phyloP scores from a whole-genome alignment of 805 yeast species.

The Teunomyces cretensis region DNA sequence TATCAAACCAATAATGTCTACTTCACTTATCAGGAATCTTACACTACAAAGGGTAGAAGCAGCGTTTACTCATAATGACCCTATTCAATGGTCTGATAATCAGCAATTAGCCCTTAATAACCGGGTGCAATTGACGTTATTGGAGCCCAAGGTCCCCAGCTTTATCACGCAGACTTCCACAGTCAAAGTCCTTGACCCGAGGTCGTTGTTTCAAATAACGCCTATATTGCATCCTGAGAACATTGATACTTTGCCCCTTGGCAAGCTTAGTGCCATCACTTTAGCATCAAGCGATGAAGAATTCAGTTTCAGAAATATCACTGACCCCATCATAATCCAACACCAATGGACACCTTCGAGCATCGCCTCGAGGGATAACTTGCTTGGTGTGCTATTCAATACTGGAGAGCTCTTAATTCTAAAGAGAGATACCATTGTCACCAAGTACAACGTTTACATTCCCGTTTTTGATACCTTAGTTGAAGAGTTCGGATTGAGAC shows the following conservation, averaged over 20 bases:
- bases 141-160: slow-evolving; percentile 41
- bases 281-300: slow-evolving; percentile 26
- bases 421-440: slow-evolving; percentile 22
- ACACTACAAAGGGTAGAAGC: slow-evolving; percentile 8
- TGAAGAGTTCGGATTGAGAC: slow-evolving; percentile 18
- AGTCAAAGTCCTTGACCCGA: slow-evolving; percentile 18
- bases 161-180: slow-evolving; percentile 14
- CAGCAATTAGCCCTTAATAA: slow-evolving; percentile 37
- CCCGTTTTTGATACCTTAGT: slow-evolving; percentile 28
- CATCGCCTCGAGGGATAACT: slow-evolving; percentile 24
- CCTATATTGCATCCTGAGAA: slow-evolving; percentile 28
- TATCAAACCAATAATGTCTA: background rate
- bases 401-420: slow-evolving; percentile 38
- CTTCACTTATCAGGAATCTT: slow-evolving; percentile 5
- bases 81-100: slow-evolving; percentile 36
- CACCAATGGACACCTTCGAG: slow-evolving; percentile 35
- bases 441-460: slow-evolving; percentile 22
- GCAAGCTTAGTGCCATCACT: slow-evolving; percentile 25
- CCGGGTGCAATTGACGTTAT: slow-evolving; percentile 29
- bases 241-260: slow-evolving; percentile 26
- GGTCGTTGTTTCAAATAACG: slow-evolving; percentile 24
- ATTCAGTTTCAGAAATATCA: slow-evolving; percentile 29
- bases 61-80: slow-evolving; percentile 14
- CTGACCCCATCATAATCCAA: slow-evolving; percentile 31
- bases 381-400: slow-evolving; percentile 34